These are phyloP conservation scores for Aspergillus egyptiacus DNA, from an alignment of 495 filamentous ascomycete genomes.

Conservation along the genomic window DNA sequence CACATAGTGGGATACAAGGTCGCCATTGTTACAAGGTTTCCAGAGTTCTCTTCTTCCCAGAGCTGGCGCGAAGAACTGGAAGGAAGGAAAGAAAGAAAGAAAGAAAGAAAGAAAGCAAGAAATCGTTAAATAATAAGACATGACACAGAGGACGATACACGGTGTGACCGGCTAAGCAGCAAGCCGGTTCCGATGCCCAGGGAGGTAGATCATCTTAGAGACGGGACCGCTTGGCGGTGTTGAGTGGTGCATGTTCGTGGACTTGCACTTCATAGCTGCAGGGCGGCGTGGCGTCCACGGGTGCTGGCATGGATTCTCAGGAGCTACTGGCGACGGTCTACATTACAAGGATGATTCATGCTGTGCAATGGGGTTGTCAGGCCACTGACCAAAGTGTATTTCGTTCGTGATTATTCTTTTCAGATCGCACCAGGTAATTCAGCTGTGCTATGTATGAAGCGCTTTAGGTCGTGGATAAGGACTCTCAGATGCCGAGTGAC, in stretches of 20 bases:
- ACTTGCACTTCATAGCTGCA: background rate
- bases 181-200: slow-evolving; percentile 1
- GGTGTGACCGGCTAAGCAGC: background rate
- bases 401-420: background rate
- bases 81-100: no score
- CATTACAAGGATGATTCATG: background rate
- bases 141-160: no score
- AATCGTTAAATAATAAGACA: no score
- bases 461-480: background rate
- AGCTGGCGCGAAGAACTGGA: no score
- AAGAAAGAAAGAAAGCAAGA: no score
- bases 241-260: background rate
- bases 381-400: background rate
- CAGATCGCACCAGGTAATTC: background rate
- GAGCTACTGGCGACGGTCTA: background rate
- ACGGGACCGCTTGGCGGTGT: background rate
- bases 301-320: background rate
- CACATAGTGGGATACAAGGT: no score
- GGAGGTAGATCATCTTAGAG: background rate
- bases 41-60: no score
- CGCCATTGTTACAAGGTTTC: no score
- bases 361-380: background rate
- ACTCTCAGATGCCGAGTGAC: background rate
- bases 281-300: no score
- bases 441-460: background rate